Conservation (phyloP, 805 yeast genomes). For the Kazachstania africana region DNA sequence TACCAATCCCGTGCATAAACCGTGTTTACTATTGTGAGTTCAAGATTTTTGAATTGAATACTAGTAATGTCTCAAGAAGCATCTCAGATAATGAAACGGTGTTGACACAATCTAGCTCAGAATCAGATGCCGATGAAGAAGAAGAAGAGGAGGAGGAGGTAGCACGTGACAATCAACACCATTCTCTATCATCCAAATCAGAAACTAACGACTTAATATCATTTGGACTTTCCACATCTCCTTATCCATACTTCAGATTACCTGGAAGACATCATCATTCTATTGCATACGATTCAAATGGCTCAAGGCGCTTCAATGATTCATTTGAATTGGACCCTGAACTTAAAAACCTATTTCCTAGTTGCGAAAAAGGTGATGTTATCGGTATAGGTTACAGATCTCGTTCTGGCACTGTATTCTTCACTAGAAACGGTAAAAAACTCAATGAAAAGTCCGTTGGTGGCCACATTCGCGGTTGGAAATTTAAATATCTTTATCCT, state of each 20-base stretch:
- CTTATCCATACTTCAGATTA: conserved; percentile 85
- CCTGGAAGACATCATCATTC: conserved; percentile 89
- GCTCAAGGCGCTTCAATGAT: conserved; percentile 67
- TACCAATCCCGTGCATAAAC: conserved; percentile 73
- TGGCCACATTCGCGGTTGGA: conserved; percentile 66
- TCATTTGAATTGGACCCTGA: conserved; percentile 43
- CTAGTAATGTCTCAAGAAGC: not conserved
- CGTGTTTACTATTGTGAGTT: conserved; percentile 85
- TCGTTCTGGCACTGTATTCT: conserved; percentile 75
- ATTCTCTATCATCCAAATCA: not conserved
- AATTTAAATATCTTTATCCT: conserved; percentile 66
- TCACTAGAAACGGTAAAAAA: conserved; percentile 90
- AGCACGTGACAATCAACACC: no score
- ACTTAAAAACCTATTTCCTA: conserved; percentile 46
- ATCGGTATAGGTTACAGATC: conserved; percentile 85
- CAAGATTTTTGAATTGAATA: conserved; percentile 54
- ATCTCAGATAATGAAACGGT: not conserved
- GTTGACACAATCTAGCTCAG: not conserved
- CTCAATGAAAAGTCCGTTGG: conserved; percentile 71
- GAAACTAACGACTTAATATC: conserved; percentile 38
- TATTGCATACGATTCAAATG: conserved; percentile 78
- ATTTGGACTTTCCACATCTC: conserved; percentile 72
- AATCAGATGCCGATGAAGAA: conserved; percentile 3
- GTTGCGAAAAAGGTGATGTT: conserved; percentile 71
- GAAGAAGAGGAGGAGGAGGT: no score